Conservation (phyloP, 2,329 filamentous ascomycete genomes). For the Biscogniauxia sp. region DNA sequence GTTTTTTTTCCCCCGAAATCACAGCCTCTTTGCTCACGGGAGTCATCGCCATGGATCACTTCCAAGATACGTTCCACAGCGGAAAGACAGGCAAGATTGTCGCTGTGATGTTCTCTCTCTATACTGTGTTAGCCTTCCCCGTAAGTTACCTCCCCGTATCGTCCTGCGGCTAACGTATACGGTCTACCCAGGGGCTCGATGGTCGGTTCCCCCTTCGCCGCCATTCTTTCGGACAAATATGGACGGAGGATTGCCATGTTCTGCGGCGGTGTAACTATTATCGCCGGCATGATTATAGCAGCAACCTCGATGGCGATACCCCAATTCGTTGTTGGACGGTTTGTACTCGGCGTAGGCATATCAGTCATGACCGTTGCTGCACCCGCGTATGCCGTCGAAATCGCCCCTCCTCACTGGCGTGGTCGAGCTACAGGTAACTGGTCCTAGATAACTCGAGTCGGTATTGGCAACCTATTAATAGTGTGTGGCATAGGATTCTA, state of each 20-base stretch:
- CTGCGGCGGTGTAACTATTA: constrained; percentile 41
- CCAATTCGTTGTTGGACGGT: constrained; percentile 46
- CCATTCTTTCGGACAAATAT: constrained; percentile 42
- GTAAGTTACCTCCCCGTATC: neutral
- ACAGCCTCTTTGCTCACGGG: constrained; percentile 43
- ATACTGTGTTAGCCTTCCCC: constrained; percentile 42
- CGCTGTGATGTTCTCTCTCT: constrained; percentile 45
- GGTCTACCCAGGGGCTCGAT: constrained; percentile 38
- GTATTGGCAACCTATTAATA: neutral
- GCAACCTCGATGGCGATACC: constrained; percentile 35
- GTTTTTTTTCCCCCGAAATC: neutral
- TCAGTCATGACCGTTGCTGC: constrained; percentile 48
- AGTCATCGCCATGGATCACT: constrained; percentile 44
- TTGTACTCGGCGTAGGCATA: constrained; percentile 46
- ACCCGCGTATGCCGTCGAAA: constrained; percentile 47
- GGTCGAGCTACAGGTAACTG: constrained; percentile 41
- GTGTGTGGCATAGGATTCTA: constrained; percentile 39
- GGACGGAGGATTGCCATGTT: constrained; percentile 48
- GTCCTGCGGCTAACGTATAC: constrained; percentile 3
- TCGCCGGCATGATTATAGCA: constrained; percentile 43
- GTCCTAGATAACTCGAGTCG: neutral
- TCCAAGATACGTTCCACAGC: constrained; percentile 39
- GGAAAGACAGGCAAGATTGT: constrained; percentile 38
- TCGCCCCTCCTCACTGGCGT: constrained; percentile 49
- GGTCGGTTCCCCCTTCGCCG: constrained; percentile 40